Conservation (phyloP, 2,329 filamentous ascomycete species). For the Alternaria angustiovoidea region DNA sequence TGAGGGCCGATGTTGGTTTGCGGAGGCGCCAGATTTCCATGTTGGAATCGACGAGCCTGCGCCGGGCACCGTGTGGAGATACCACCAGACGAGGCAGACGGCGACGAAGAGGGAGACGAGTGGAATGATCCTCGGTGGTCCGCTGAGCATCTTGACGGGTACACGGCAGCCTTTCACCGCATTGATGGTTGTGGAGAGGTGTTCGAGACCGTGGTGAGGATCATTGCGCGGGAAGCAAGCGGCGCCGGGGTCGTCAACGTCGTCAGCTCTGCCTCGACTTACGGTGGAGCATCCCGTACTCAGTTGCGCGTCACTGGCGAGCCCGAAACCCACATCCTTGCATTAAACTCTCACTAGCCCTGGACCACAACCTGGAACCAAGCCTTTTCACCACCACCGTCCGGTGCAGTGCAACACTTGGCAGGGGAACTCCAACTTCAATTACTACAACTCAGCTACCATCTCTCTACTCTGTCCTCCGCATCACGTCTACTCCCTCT, state of each 20-base stretch:
- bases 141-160: slow-evolving; percentile 45
- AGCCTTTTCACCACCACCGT: not conserved
- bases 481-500: slow-evolving; percentile 42
- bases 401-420: slow-evolving; percentile 7
- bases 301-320: slow-evolving; percentile 7
- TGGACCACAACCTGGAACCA: slow-evolving; percentile 1
- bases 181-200: slow-evolving; percentile 7
- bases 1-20: slow-evolving; percentile 17
- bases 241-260: slow-evolving; percentile 2
- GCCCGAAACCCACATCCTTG: not conserved
- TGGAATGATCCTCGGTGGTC: slow-evolving; percentile 45
- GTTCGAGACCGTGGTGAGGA: slow-evolving; percentile 1
- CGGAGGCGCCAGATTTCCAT: slow-evolving; percentile 23
- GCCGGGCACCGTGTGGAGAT: slow-evolving; percentile 28
- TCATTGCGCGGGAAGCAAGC: slow-evolving; percentile 6
- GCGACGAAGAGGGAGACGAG: slow-evolving; percentile 37
- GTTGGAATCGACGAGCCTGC: slow-evolving; percentile 20
- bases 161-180: slow-evolving; percentile 3
- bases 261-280: slow-evolving; percentile 4
- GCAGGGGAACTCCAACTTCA: slow-evolving; percentile 2
- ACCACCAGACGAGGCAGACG: slow-evolving; percentile 44
- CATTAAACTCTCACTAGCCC: not conserved
- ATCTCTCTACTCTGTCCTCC: not conserved
- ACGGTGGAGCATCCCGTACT: slow-evolving; percentile 13
- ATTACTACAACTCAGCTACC: too few relatives aligned